Evolutionary conservation across 2,329 filamentous ascomycete species (phyloP).

Genomic region (Penicillium verrucosum): DNA sequence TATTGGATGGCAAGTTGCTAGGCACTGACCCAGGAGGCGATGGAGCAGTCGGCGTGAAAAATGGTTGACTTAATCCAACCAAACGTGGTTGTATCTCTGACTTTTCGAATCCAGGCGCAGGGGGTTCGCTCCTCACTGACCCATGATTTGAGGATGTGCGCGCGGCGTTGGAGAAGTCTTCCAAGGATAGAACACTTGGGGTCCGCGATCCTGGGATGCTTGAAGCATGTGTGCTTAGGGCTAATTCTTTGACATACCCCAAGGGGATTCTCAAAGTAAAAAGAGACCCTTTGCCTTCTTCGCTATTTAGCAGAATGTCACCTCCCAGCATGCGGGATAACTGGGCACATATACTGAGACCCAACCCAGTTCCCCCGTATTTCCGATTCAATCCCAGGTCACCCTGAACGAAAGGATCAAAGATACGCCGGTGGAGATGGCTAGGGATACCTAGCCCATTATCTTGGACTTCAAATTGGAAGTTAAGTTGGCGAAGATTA

Average conservation of each 20-base stretch:
- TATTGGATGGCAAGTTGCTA: conserved; percentile 47
- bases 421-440: conserved; percentile 75
- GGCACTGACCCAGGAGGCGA: conserved; percentile 9
- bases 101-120: conserved; percentile 49
- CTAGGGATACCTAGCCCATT: conserved; percentile 82
- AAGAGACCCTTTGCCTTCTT: conserved; percentile 69
- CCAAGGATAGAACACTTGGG: conserved; percentile 29
- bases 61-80: conserved; percentile 78
- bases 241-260: conserved; percentile 68
- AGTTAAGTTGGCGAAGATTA: conserved; percentile 64
- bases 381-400: conserved; percentile 85
- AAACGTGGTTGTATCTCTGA: conserved; percentile 69
- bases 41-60: conserved; percentile 54
- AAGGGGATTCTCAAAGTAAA: conserved; percentile 83
- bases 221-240: conserved; percentile 38
- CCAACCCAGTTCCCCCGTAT: conserved; percentile 82
- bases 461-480: conserved; percentile 86
- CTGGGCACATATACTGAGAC: conserved; percentile 85
- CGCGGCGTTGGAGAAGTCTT: conserved; percentile 24
- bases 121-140: conserved; percentile 18
- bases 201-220: conserved; percentile 31
- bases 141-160: conserved; percentile 24
- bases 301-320: conserved; percentile 67
- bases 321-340: conserved; percentile 81
- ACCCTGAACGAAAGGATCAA: conserved; percentile 94